Conservation (phyloP, 371 early-diverging fungal genomes). For the Mucor circinelloides region DNA sequence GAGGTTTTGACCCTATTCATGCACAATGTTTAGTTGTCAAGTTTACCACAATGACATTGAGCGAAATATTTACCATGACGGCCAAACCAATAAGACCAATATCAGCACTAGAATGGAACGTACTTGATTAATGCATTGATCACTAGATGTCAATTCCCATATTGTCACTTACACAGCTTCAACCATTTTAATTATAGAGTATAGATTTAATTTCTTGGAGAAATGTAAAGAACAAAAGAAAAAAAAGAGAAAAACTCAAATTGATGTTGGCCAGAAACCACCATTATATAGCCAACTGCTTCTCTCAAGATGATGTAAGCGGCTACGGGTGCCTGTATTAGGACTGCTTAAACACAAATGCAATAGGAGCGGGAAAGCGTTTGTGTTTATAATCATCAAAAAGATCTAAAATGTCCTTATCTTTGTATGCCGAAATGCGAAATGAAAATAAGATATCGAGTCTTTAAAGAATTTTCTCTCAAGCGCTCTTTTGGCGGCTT, state of each 20-base stretch:
- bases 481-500: background rate
- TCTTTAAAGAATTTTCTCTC: background rate
- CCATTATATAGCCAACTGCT: conserved; percentile 12
- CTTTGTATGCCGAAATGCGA: background rate
- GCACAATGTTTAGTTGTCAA: background rate
- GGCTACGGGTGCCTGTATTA: conserved; percentile 9
- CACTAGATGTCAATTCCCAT: background rate
- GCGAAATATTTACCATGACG: conserved; percentile 88
- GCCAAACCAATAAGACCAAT: conserved; percentile 99
- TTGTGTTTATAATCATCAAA: background rate
- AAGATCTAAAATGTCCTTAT: conserved; percentile 2
- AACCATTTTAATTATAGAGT: conserved; percentile 22
- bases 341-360: conserved; percentile 16
- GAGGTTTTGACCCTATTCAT: conserved; percentile 90
- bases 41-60: background rate
- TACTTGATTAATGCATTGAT: background rate
- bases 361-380: conserved; percentile 3
- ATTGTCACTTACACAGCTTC: conserved; percentile 28
- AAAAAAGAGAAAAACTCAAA: conserved; percentile 4
- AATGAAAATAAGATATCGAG: background rate
- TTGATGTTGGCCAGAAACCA: background rate
- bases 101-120: conserved; percentile 80
- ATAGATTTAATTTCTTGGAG: conserved; percentile 2
- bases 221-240: conserved; percentile 11
- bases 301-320: conserved; percentile 17